Evolutionary conservation across 2,329 filamentous ascomycete species (phyloP).

Genomic region (Furcasterigmium sp.): DNA sequence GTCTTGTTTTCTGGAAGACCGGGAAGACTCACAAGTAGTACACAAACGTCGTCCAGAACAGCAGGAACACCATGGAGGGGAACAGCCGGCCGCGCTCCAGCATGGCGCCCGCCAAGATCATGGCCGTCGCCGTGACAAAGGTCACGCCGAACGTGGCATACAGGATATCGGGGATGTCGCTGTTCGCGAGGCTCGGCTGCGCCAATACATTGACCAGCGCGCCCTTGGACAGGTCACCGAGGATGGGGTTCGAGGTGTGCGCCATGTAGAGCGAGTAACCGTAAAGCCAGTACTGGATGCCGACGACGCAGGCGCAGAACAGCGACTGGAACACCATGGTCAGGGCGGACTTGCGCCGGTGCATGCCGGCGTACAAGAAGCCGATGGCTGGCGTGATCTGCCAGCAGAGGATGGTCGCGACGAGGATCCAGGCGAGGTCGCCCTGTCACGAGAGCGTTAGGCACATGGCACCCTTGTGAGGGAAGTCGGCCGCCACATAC

Average conservation of each 20-base stretch:
- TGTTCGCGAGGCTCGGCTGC: conserved; percentile 27
- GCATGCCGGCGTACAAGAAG: conserved; percentile 32
- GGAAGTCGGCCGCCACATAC: too few species aligned
- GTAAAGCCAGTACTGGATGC: conserved; percentile 42
- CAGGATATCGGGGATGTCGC: conserved; percentile 29
- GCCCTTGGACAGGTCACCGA: conserved; percentile 28
- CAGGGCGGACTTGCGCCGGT: conserved; percentile 29
- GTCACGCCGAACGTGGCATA: conserved; percentile 31
- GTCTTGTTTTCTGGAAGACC: too few species aligned
- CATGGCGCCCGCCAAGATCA: conserved; percentile 33
- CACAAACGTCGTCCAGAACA: conserved; percentile 60
- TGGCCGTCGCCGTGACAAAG: conserved; percentile 30
- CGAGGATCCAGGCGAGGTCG: conserved; percentile 36
- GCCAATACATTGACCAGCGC: conserved; percentile 29
- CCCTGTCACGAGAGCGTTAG: conserved; percentile 18
- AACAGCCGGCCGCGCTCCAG: conserved; percentile 27
- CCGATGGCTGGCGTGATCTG: conserved; percentile 33
- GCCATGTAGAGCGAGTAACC: conserved; percentile 37
- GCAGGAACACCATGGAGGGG: conserved; percentile 55
- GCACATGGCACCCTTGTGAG: too few species aligned
- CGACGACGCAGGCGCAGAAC: conserved; percentile 37
- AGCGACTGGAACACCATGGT: conserved; percentile 43
- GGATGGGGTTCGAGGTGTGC: conserved; percentile 25
- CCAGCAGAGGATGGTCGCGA: conserved; percentile 29
- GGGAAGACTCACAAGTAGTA: conserved; percentile 38